Evolutionary conservation across 768 basidiomycete genomes (phyloP).

Genomic region (Hypholoma sublateritium): DNA sequence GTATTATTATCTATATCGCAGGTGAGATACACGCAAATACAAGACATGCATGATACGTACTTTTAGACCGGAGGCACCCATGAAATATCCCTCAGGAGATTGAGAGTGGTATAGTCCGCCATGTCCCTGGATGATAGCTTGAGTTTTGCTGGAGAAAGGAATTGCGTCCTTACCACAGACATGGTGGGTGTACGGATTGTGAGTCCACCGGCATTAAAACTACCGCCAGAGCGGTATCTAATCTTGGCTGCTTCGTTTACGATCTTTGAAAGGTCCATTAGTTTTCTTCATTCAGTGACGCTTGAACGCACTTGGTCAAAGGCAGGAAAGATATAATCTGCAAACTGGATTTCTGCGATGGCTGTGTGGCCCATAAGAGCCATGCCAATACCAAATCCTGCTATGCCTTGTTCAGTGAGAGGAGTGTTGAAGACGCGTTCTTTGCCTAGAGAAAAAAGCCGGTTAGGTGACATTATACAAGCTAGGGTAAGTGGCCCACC

Average conservation of each 20-base stretch:
- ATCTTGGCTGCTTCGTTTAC: conserved; percentile 96
- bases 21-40: conserved; percentile 1
- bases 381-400: conserved; percentile 90
- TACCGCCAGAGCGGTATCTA: conserved; percentile 85
- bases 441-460: conserved; percentile 50
- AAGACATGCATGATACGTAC: conserved; percentile 31
- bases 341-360: conserved; percentile 91
- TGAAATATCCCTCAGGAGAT: conserved; percentile 92
- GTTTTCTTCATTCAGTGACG: not conserved
- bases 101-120: conserved; percentile 95
- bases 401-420: conserved; percentile 90
- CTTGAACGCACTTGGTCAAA: conserved; percentile 77
- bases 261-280: conserved; percentile 45
- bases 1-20: conserved; percentile 71
- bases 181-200: conserved; percentile 87
- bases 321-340: conserved; percentile 90
- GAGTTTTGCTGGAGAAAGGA: not conserved
- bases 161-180: conserved; percentile 64
- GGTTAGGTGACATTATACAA: not conserved
- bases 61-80: conserved; percentile 89
- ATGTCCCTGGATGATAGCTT: conserved; percentile 49
- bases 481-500: conserved; percentile 42
- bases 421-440: conserved; percentile 97
- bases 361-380: conserved; percentile 93
- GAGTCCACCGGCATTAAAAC: conserved; percentile 77